A percentile compares a stretch with the other conserved stretches of the same genome.
Evolutionary conservation across 768 basidiomycete species (phyloP).

Genomic region (Sarcodon sp.): DNA sequence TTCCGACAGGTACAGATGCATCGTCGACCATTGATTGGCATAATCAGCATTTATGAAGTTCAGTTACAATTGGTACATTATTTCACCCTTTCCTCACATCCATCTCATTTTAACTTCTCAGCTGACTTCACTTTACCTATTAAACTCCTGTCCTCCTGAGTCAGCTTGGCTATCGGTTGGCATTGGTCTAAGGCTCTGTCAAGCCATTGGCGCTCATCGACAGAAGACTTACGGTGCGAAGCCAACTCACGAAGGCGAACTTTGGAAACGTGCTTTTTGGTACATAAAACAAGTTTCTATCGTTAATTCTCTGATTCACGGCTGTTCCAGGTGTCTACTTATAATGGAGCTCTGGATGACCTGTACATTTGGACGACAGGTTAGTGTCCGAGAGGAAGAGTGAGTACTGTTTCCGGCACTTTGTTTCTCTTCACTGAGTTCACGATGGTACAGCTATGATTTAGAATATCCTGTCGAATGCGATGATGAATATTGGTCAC

Average conservation of each 20-base stretch:
- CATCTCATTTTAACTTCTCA: too few species aligned
- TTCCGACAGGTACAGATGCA: too few species aligned
- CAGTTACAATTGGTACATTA: too few species aligned
- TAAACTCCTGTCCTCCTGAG: too few species aligned
- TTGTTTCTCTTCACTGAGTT: slow-evolving; percentile 3
- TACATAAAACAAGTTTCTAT: slow-evolving; percentile 10
- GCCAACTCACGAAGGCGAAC: slow-evolving; percentile 45
- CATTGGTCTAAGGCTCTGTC: slow-evolving; percentile 30
- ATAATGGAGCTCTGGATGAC: slow-evolving; percentile 30
- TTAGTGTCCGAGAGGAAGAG: slow-evolving; percentile 62
- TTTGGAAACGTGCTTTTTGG: slow-evolving; percentile 78
- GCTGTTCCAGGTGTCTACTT: slow-evolving; percentile 26
- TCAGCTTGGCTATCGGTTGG: slow-evolving; percentile 16
- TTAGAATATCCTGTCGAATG: slow-evolving; percentile 47
- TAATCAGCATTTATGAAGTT: too few species aligned
- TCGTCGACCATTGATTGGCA: too few species aligned
- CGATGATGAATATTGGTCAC: slow-evolving; percentile 68
- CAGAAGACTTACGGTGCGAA: slow-evolving; percentile 37
- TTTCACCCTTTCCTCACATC: too few species aligned
- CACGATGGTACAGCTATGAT: slow-evolving; percentile 38
- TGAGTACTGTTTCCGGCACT: slow-evolving; percentile 17
- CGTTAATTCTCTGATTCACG: neutral
- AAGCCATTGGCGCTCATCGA: slow-evolving; percentile 70
- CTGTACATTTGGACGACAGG: slow-evolving; percentile 43
- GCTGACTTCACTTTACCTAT: too few species aligned